Percentiles rank a stretch among this genome's conserved stretches.
Conservation (phyloP, 768 basidiomycete genomes). For the Ramaria rubella region DNA sequence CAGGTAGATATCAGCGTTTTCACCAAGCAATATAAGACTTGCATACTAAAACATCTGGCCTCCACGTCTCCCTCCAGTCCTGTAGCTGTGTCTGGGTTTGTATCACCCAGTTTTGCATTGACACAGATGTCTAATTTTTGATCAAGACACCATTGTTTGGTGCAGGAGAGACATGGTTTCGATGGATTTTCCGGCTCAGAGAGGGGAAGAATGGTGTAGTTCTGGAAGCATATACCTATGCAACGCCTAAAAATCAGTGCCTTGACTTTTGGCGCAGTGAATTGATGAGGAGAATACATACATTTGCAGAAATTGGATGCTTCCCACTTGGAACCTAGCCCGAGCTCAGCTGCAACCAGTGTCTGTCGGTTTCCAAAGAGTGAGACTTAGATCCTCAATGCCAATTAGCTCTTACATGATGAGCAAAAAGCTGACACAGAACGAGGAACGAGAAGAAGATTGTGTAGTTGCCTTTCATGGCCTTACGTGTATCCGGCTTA, state of each 20-base stretch:
- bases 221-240: conserved; percentile 89
- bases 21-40: not conserved
- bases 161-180: conserved; percentile 90
- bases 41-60: conserved; percentile 84
- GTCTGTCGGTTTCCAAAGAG: not conserved
- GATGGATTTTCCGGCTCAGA: conserved; percentile 75
- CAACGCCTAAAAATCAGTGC: not conserved
- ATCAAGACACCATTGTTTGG: conserved; percentile 92
- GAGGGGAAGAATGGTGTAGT: conserved; percentile 80
- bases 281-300: conserved; percentile 28
- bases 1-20: conserved; percentile 9
- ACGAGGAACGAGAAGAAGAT: not conserved
- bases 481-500: not conserved
- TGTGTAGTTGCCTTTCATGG: conserved; percentile 3
- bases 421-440: not conserved
- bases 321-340: conserved; percentile 51
- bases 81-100: conserved; percentile 87
- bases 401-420: not conserved
- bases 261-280: conserved; percentile 3
- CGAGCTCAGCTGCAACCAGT: conserved; percentile 6
- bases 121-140: conserved; percentile 82
- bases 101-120: conserved; percentile 76
- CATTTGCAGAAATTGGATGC: conserved; percentile 92
- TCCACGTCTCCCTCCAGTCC: conserved; percentile 95
- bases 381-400: not conserved